Conservation (phyloP, 768 basidiomycete genomes). For the Agrocybe praecox region DNA sequence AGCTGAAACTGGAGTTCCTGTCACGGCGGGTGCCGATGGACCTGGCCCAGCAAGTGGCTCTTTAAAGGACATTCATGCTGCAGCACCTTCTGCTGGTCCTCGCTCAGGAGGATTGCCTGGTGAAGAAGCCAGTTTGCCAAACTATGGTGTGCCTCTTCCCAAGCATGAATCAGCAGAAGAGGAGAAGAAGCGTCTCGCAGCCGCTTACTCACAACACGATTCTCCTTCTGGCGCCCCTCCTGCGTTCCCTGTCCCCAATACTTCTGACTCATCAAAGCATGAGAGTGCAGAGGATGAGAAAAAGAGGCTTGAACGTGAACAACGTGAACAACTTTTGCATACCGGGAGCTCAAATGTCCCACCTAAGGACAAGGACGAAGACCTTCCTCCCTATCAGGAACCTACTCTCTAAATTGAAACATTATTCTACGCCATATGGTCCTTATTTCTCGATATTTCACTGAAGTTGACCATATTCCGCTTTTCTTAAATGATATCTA, state of each 20-base stretch:
- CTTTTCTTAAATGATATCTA: too few relatives aligned
- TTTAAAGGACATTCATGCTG: constrained; percentile 49
- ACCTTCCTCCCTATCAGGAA: constrained; percentile 53
- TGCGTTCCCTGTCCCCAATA: background rate
- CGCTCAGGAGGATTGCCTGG: constrained; percentile 31
- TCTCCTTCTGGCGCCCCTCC: background rate
- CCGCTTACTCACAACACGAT: constrained; percentile 34
- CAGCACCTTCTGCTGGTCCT: constrained; percentile 36
- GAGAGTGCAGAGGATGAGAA: constrained; percentile 69
- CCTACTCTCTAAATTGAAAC: constrained; percentile 15
- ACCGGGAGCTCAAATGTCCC: constrained; percentile 17
- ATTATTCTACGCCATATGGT: too few relatives aligned
- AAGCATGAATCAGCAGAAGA: constrained; percentile 57
- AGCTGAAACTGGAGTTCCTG: constrained; percentile 76
- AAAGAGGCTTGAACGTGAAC: constrained; percentile 62
- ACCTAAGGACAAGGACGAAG: constrained; percentile 38
- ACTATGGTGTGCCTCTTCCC: constrained; percentile 28
- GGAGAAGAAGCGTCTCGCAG: constrained; percentile 62
- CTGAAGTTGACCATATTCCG: too few relatives aligned
- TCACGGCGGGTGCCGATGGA: constrained; percentile 58
- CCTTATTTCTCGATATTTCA: too few relatives aligned
- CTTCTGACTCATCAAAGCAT: constrained; percentile 12
- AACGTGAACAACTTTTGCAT: constrained; percentile 55
- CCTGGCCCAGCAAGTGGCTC: constrained; percentile 72
- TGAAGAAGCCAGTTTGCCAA: constrained; percentile 23